phyloP scores from a whole-genome alignment of 768 basidiomycete genomes.

The Boletus edulis region DNA sequence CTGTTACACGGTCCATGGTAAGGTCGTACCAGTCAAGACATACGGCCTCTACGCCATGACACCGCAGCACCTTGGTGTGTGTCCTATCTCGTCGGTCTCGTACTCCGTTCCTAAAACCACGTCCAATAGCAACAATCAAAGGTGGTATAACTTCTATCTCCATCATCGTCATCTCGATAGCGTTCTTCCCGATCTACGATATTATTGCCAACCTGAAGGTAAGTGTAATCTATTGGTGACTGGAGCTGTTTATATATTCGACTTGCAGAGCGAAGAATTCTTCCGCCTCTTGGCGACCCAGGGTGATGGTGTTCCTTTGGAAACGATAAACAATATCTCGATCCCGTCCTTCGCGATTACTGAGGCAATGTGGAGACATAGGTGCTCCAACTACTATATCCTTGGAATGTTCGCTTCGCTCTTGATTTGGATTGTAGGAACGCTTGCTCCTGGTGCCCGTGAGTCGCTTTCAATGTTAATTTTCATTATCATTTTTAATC shows the following conservation, averaged over 20 bases:
- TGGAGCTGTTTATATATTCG: neutral
- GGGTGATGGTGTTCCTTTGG: constrained; percentile 21
- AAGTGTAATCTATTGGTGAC: neutral
- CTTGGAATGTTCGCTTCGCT: constrained; percentile 17
- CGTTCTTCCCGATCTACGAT: constrained; percentile 22
- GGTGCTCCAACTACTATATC: constrained; percentile 24
- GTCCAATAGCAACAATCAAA: constrained; percentile 24
- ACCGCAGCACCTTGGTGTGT: constrained; percentile 20
- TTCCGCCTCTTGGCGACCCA: constrained; percentile 20
- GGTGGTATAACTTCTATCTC: constrained; percentile 27
- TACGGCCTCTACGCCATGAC: constrained; percentile 21
- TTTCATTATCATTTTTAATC: neutral
- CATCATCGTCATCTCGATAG: constrained; percentile 29
- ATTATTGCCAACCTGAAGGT: constrained; percentile 20
- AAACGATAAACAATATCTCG: constrained; percentile 22
- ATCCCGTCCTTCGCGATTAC: constrained; percentile 20
- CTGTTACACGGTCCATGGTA: constrained; percentile 26
- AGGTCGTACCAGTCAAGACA: constrained; percentile 24
- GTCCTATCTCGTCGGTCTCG: neutral
- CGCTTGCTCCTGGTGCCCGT: constrained; percentile 27
- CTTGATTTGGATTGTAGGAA: constrained; percentile 17
- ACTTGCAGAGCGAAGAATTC: constrained; percentile 27
- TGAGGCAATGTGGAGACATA: constrained; percentile 14
- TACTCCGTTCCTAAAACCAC: neutral
- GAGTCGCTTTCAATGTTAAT: neutral